Base-by-base conservation (phyloP, 257 asterid genomes). In the Solanum sejunctum region DNA sequence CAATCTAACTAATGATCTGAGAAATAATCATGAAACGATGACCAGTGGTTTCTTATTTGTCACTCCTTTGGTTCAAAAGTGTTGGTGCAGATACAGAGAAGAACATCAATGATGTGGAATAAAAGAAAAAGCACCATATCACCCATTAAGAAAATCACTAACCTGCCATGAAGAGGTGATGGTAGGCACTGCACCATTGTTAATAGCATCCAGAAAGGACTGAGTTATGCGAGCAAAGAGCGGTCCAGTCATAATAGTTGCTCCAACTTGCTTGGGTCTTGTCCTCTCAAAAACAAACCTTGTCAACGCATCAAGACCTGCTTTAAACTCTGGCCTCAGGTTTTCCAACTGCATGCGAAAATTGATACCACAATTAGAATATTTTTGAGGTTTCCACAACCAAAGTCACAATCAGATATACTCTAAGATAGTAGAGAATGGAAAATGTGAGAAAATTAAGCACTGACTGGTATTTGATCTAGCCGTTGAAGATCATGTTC, bases 121-220 rank as follows among this genome's bases (percentile, higher is more conserved):
- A 70, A 70, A 10, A 17, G 15, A 75, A 43, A 75, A 49, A 16
- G 8, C 82, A 75, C 43, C 4, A 75, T 26, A 77, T 77, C 82
- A 15, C 9, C 63, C 82, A 77, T 10, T 26, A 78, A 78, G 47
- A 52, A 16, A 10, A 52, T 52, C 75, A 82, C 93, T 70, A 80
- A 97, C 99, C 99, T 94, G 98, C 99, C 99, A 97, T 49, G 99
- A 97, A 83, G 99, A 97, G 55, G 98, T 91, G 88, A 97, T 97
- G 85, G 98, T 97, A 54, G 99, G 99, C 83, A 94, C 99, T 1
- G 99, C 99, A 32, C 99, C 99, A 86, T 93, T 92, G 89, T 97
- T 97, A 82, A 97, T 91, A 60, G 99, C 99, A 93, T 97, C 99
- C 11, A 97, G 90, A 84, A 95, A 95, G 79, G 99, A 95, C 84